These are phyloP conservation scores for Trichaptum fuscoviolaceum DNA, from an alignment of 768 basidiomycete genomes.

Conservation along the genomic window DNA sequence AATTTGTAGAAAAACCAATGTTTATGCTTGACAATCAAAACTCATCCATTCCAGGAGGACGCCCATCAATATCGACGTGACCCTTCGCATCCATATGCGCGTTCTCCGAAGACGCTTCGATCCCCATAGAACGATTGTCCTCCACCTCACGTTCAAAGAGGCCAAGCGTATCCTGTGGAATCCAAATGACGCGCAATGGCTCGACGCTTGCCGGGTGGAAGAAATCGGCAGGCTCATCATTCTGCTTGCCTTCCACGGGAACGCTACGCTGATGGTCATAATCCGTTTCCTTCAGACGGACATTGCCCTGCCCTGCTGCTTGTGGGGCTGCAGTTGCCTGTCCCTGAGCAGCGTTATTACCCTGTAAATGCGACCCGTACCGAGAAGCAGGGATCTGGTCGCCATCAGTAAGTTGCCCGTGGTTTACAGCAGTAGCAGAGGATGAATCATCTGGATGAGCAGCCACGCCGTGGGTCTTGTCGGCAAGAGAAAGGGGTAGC, in stretches of 20 bases:
- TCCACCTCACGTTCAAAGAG: slow-evolving; percentile 59
- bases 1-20: neutral
- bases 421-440: neutral
- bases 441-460: slow-evolving; percentile 8
- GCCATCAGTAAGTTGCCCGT: neutral
- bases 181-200: slow-evolving; percentile 78
- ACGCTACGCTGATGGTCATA: slow-evolving; percentile 13
- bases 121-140: slow-evolving; percentile 46
- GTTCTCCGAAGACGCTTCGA: slow-evolving; percentile 42
- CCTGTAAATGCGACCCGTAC: neutral
- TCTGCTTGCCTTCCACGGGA: slow-evolving; percentile 17
- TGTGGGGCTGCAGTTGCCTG: slow-evolving; percentile 8
- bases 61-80: slow-evolving; percentile 44
- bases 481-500: slow-evolving; percentile 75
- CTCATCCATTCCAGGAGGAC: slow-evolving; percentile 28
- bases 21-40: neutral
- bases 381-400: neutral
- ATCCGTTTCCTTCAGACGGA: slow-evolving; percentile 15
- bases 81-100: slow-evolving; percentile 62
- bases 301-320: slow-evolving; percentile 2
- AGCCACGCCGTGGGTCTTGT: slow-evolving; percentile 47
- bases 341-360: slow-evolving; percentile 6
- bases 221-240: slow-evolving; percentile 41
- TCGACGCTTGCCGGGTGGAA: slow-evolving; percentile 77
- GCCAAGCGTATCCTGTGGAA: slow-evolving; percentile 70